A percentile compares a stretch with the other conserved stretches of the same genome.
These are phyloP conservation scores for Dispira parvispora DNA, from an alignment of 192 early-diverging fungal species.

Conservation along the genomic window DNA sequence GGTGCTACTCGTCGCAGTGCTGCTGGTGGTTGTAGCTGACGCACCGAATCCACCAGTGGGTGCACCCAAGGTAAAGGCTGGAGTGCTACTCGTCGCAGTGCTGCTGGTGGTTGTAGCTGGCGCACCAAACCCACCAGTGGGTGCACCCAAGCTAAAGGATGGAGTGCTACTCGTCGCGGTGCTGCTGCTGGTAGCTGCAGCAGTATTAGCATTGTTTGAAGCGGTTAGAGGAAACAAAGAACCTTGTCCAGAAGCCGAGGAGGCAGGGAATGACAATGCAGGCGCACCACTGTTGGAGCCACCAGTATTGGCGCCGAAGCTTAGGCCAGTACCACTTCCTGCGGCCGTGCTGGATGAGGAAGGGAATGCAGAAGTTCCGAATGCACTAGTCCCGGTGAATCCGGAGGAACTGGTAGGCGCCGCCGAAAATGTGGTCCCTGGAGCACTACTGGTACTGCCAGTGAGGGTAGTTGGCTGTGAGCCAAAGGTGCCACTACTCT, in stretches of 20 bases:
- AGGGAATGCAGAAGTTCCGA: not conserved
- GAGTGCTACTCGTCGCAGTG: not conserved
- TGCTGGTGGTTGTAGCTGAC: not conserved
- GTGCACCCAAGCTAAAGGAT: not conserved
- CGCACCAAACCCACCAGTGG: not conserved
- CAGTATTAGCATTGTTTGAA: not conserved
- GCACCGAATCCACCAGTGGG: not conserved
- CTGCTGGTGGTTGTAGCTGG: not conserved
- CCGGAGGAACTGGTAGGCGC: not conserved
- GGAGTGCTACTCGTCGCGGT: not conserved
- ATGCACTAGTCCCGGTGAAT: not conserved
- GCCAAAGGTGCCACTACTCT: no score
- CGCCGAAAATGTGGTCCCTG: no score
- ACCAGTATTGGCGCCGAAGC: not conserved
- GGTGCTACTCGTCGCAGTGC: not conserved
- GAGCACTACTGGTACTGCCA: no score
- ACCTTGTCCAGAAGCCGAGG: not conserved
- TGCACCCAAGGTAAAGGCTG: not conserved
- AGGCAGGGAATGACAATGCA: not conserved
- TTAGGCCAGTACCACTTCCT: not conserved
- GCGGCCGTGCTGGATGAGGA: not conserved
- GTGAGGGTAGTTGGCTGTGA: no score
- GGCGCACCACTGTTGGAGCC: not conserved
- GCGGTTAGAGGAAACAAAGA: not conserved
- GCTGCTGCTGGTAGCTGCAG: not conserved